Percentiles rank a stretch among this genome's conserved stretches.
Evolutionary conservation across 768 basidiomycete genomes (phyloP).

Genomic region (Harrya chromipes): DNA sequence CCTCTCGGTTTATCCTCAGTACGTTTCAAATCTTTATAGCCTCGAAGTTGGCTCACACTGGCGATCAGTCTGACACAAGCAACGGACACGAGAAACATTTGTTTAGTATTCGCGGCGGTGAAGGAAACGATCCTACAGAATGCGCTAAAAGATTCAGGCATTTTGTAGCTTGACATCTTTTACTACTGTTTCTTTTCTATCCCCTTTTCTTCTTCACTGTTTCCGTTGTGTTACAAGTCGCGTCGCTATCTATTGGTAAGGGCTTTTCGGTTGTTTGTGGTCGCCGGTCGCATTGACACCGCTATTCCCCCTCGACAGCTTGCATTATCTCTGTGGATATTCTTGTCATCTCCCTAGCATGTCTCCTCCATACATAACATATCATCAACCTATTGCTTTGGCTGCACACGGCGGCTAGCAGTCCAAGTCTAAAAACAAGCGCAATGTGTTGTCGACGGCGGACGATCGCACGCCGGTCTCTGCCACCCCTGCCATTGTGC

Average conservation of each 20-base stretch:
- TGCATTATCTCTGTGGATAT: constrained; percentile 33
- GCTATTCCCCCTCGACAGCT: constrained; percentile 7
- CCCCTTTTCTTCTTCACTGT: not conserved
- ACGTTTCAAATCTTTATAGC: constrained; percentile 26
- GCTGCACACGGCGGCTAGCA: constrained; percentile 42
- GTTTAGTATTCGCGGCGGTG: constrained; percentile 80
- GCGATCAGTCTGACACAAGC: constrained; percentile 71
- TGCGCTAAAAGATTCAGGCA: constrained; percentile 81
- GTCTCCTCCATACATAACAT: constrained; percentile 23
- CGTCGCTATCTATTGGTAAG: constrained; percentile 30
- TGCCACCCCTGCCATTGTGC: constrained; percentile 26
- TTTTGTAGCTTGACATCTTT: constrained; percentile 44
- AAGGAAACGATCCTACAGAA: constrained; percentile 94
- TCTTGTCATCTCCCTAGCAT: constrained; percentile 25
- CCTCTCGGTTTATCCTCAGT: constrained; percentile 91
- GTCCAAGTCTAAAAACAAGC: constrained; percentile 60
- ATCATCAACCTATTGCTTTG: constrained; percentile 25
- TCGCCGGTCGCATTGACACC: not conserved
- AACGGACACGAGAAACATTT: constrained; percentile 82
- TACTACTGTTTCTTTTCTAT: not conserved
- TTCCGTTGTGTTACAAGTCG: constrained; percentile 9
- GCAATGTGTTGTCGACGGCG: constrained; percentile 44
- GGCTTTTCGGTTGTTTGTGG: not conserved
- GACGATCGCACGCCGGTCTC: constrained; percentile 42
- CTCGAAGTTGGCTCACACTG: not conserved